Conservation (phyloP, 2,329 filamentous ascomycete species). For the Aspergillus sp. region DNA sequence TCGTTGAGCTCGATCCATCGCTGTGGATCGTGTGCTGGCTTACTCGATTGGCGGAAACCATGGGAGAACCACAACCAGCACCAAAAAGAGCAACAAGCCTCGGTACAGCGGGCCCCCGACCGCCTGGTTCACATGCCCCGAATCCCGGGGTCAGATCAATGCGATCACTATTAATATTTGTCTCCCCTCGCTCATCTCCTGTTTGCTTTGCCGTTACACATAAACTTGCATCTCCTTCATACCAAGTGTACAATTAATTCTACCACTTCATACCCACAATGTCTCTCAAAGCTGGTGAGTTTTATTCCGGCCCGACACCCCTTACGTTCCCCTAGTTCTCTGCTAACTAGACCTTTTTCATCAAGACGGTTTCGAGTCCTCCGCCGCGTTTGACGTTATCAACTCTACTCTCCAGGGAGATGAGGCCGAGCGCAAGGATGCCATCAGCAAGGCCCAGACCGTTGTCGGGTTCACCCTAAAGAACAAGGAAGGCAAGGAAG, state of each 20-base stretch:
- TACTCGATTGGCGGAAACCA: background rate
- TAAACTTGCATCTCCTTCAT: background rate
- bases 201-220: slow-evolving; percentile 9
- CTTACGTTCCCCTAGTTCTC: background rate
- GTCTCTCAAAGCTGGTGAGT: slow-evolving; percentile 71
- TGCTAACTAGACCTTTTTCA: slow-evolving; percentile 6
- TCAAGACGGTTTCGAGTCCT: slow-evolving; percentile 81
- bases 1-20: background rate
- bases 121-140: slow-evolving; percentile 23
- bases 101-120: slow-evolving; percentile 17
- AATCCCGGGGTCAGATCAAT: slow-evolving; percentile 23
- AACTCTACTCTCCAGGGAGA: slow-evolving; percentile 66
- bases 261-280: slow-evolving; percentile 47
- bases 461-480: slow-evolving; percentile 92
- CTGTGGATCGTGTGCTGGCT: background rate
- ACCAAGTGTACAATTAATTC: background rate
- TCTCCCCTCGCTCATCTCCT: slow-evolving; percentile 6
- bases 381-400: slow-evolving; percentile 88
- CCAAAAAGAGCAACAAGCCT: slow-evolving; percentile 13
- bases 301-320: background rate
- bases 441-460: slow-evolving; percentile 83
- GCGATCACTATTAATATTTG: slow-evolving; percentile 24
- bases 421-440: slow-evolving; percentile 76
- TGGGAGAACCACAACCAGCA: background rate
- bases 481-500: slow-evolving; percentile 75